These are phyloP conservation scores for Alisma plantagoaquatica DNA, from an alignment of 106 monocot species.

Conservation along the genomic window DNA sequence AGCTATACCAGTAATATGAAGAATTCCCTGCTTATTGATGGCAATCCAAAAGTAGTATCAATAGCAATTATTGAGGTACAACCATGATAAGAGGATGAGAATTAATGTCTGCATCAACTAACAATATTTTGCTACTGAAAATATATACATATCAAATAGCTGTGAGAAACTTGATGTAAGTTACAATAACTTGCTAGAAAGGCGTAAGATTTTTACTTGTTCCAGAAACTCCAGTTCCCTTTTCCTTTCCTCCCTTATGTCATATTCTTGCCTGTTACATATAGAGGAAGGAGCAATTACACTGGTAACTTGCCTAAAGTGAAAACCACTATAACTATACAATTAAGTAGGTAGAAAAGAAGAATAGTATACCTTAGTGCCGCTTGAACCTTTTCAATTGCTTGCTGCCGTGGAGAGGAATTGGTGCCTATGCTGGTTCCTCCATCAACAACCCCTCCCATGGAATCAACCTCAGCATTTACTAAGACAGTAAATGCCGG, in stretches of 20 bases:
- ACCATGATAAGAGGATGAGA: too few species aligned
- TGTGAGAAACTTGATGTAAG: background rate
- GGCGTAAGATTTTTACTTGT: slow-evolving; percentile 26
- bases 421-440: slow-evolving; percentile 41
- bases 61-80: too few species aligned
- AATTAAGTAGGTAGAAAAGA: too few species aligned
- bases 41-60: too few species aligned
- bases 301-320: background rate
- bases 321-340: too few species aligned
- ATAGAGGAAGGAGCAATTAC: background rate
- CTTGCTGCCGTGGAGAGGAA: slow-evolving; percentile 63
- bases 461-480: slow-evolving; percentile 50
- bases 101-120: too few species aligned
- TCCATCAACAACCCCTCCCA: slow-evolving; percentile 75
- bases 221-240: slow-evolving; percentile 89
- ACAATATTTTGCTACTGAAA: too few species aligned
- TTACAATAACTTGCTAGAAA: background rate
- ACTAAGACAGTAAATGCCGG: slow-evolving; percentile 15
- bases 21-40: too few species aligned
- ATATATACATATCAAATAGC: background rate
- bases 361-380: slow-evolving; percentile 46
- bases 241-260: slow-evolving; percentile 74
- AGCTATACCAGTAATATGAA: too few species aligned
- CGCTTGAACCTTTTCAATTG: slow-evolving; percentile 79
- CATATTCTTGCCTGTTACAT: slow-evolving; percentile 63